Evolutionary conservation across 2,329 filamentous ascomycete genomes (phyloP).

Genomic region (Calonectria montana): DNA sequence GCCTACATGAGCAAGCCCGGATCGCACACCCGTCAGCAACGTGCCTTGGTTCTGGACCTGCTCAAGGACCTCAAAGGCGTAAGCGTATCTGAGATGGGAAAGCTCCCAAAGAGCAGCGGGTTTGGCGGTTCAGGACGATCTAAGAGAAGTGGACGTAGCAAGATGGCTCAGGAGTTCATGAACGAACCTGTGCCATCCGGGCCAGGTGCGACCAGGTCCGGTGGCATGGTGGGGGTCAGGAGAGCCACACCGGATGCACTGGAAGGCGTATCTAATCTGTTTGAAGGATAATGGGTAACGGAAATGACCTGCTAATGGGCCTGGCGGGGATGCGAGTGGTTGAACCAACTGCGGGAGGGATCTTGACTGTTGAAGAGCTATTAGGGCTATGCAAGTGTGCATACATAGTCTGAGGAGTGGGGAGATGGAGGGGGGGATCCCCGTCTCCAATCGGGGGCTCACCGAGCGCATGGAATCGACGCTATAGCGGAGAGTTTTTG

Average conservation of each 20-base stretch:
- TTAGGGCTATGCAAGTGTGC: not conserved
- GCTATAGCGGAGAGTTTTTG: slow-evolving; percentile 17
- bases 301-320: not conserved
- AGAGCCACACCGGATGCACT: slow-evolving; percentile 60
- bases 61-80: slow-evolving; percentile 89
- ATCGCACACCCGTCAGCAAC: slow-evolving; percentile 78
- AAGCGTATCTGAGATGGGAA: slow-evolving; percentile 93
- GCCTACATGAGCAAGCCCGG: slow-evolving; percentile 68
- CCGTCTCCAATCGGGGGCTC: not conserved
- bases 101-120: slow-evolving; percentile 70
- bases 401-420: not conserved
- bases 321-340: not conserved
- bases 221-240: slow-evolving; percentile 42
- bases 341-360: not conserved
- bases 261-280: slow-evolving; percentile 67
- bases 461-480: slow-evolving; percentile 5
- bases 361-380: slow-evolving; percentile 5
- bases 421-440: not conserved
- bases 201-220: slow-evolving; percentile 42
- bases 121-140: slow-evolving; percentile 42
- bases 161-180: slow-evolving; percentile 76
- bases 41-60: slow-evolving; percentile 84
- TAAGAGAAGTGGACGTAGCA: slow-evolving; percentile 49
- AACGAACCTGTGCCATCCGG: slow-evolving; percentile 55
- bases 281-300: slow-evolving; percentile 47